phyloP scores from a whole-genome alignment of 345 rosid genomes.

The Linum usitatissimum region DNA sequence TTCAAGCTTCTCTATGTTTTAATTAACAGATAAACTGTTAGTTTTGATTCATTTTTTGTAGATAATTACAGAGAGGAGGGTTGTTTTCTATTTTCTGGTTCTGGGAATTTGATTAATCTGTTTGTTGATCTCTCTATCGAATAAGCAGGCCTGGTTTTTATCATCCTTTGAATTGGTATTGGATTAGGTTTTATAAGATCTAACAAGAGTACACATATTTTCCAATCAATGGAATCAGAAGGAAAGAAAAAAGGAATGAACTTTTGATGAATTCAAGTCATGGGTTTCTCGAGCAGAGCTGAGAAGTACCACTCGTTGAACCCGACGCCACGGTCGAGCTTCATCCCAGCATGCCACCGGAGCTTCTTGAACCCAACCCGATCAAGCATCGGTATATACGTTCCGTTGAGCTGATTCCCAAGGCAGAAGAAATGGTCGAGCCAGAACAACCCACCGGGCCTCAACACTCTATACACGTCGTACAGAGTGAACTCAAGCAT shows the following conservation, averaged over 20 bases:
- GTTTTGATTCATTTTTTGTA: background rate
- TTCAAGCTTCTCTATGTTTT: background rate
- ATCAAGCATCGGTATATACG: conserved; percentile 29
- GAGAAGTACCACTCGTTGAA: conserved; percentile 40
- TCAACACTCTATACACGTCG: conserved; percentile 38
- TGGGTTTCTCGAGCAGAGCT: conserved; percentile 39
- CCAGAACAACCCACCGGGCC: conserved; percentile 51
- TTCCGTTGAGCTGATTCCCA: conserved; percentile 35
- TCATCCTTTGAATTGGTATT: too few relatives aligned
- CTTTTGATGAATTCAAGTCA: conserved; percentile 12
- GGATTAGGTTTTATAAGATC: too few relatives aligned
- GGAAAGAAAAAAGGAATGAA: background rate
- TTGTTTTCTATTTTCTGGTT: background rate
- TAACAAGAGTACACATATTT: background rate
- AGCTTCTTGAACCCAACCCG: conserved; percentile 34
- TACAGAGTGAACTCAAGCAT: conserved; percentile 37
- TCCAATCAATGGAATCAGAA: background rate
- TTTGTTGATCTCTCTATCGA: background rate
- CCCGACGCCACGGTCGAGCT: conserved; percentile 23
- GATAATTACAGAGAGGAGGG: background rate
- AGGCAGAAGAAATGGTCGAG: conserved; percentile 44
- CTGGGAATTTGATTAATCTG: background rate
- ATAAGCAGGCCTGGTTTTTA: background rate
- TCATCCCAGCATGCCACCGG: conserved; percentile 34
- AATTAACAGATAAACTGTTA: background rate